A percentile compares a stretch with the other conserved stretches of the same genome.
These are phyloP conservation scores for Boehmeria nivea DNA, from an alignment of 306 rosid species.

Conservation along the genomic window DNA sequence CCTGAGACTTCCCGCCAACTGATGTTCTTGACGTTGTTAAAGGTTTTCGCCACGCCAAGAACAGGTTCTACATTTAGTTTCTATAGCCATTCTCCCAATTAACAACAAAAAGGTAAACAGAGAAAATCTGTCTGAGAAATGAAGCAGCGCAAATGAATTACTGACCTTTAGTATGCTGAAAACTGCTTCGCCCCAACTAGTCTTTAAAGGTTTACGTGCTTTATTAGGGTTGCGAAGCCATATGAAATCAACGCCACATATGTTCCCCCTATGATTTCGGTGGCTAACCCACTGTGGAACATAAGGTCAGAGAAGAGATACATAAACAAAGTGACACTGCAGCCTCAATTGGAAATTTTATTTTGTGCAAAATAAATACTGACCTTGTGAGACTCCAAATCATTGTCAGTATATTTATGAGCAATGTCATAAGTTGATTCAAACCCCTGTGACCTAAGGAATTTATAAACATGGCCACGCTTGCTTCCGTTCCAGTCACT, in stretches of 20 bases:
- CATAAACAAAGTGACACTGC: background rate
- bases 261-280: slow-evolving; percentile 93
- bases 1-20: slow-evolving; percentile 2
- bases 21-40: background rate
- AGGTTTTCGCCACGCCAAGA: slow-evolving; percentile 7
- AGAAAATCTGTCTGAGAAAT: background rate
- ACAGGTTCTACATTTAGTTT: background rate
- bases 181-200: slow-evolving; percentile 93
- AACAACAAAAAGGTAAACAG: background rate
- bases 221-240: slow-evolving; percentile 94
- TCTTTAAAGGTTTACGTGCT: slow-evolving; percentile 63
- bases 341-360: background rate
- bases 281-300: slow-evolving; percentile 94
- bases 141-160: background rate
- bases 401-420: slow-evolving; percentile 61
- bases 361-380: slow-evolving; percentile 1
- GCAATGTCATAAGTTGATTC: slow-evolving; percentile 89
- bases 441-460: slow-evolving; percentile 90
- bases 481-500: slow-evolving; percentile 99
- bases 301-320: background rate
- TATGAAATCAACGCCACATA: slow-evolving; percentile 93
- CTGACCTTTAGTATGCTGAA: slow-evolving; percentile 75
- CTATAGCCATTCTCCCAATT: background rate
- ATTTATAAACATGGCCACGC: slow-evolving; percentile 88
- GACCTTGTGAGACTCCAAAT: slow-evolving; percentile 84